phyloP scores from a whole-genome alignment of 768 basidiomycete genomes.

The Mycena capillaripes region DNA sequence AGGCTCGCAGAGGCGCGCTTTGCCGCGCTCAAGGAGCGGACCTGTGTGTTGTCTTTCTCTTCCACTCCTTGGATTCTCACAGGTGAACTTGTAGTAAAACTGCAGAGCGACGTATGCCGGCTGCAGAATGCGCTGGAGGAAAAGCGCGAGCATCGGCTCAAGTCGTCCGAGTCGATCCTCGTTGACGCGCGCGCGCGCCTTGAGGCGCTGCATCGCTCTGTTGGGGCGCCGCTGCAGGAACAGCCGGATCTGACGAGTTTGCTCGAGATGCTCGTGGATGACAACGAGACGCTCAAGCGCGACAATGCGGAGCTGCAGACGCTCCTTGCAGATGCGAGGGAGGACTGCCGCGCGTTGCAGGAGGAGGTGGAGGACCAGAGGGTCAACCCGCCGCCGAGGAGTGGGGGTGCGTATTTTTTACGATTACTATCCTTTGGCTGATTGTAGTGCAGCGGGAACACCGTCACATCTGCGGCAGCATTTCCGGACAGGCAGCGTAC shows the following conservation, averaged over 20 bases:
- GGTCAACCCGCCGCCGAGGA: constrained; percentile 58
- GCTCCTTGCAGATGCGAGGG: constrained; percentile 80
- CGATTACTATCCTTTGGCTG: background rate
- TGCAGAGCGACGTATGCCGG: constrained; percentile 75
- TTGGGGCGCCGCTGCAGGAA: constrained; percentile 61
- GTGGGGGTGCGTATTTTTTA: constrained; percentile 55
- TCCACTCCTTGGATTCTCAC: too few species aligned
- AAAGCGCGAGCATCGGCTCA: constrained; percentile 69
- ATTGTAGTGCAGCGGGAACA: constrained; percentile 49
- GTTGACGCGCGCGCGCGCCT: constrained; percentile 76
- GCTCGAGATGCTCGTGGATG: constrained; percentile 87
- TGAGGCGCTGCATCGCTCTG: constrained; percentile 59
- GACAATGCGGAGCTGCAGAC: constrained; percentile 87
- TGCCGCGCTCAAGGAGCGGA: constrained; percentile 74
- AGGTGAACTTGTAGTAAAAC: too few species aligned
- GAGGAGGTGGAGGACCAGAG: constrained; percentile 84
- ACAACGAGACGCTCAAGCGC: constrained; percentile 86
- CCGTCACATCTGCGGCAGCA: constrained; percentile 57
- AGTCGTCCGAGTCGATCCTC: constrained; percentile 77
- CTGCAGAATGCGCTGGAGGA: constrained; percentile 76
- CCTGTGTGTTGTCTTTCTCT: constrained; percentile 65
- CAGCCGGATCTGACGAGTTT: constrained; percentile 75
- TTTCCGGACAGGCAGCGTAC: constrained; percentile 57
- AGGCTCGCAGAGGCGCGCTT: constrained; percentile 77
- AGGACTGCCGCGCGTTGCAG: constrained; percentile 77